Percentiles rank a stretch among this genome's conserved stretches.
Conservation (phyloP, 257 asterid genomes). For the Capsicum pubescens region DNA sequence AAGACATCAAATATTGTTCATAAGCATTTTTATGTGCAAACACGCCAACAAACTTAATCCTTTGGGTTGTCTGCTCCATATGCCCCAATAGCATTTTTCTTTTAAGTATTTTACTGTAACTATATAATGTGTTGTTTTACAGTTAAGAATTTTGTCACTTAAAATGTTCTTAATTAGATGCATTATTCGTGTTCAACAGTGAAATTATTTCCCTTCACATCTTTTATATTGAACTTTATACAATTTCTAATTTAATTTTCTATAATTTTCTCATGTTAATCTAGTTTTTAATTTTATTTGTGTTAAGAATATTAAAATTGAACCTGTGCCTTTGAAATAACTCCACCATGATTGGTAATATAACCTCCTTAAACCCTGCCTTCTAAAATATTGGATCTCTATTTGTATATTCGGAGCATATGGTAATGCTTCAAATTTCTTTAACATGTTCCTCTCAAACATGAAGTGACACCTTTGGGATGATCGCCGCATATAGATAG, state of each 20-base stretch:
- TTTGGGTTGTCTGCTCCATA: neutral
- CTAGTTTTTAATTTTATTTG: neutral
- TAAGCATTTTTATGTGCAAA: neutral
- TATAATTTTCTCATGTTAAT: neutral
- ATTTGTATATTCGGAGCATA: neutral
- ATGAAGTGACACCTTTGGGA: neutral
- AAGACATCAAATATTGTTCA: neutral
- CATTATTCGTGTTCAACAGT: neutral
- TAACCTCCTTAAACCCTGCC: neutral
- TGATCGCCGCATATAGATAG: neutral
- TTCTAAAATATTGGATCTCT: neutral
- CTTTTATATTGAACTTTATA: neutral
- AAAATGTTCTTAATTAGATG: neutral
- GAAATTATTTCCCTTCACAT: neutral
- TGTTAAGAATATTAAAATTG: neutral
- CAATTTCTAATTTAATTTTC: neutral
- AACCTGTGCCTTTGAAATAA: neutral
- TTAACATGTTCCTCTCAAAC: neutral
- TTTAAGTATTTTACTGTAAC: neutral
- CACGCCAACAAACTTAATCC: neutral
- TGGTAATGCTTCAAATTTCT: neutral
- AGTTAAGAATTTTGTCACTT: neutral
- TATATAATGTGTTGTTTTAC: neutral
- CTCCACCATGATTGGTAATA: neutral
- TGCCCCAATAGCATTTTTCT: neutral